A percentile compares a stretch with the other conserved stretches of the same genome.
Conservation (phyloP, 257 asterid species). For the Solanum peruvianum region DNA sequence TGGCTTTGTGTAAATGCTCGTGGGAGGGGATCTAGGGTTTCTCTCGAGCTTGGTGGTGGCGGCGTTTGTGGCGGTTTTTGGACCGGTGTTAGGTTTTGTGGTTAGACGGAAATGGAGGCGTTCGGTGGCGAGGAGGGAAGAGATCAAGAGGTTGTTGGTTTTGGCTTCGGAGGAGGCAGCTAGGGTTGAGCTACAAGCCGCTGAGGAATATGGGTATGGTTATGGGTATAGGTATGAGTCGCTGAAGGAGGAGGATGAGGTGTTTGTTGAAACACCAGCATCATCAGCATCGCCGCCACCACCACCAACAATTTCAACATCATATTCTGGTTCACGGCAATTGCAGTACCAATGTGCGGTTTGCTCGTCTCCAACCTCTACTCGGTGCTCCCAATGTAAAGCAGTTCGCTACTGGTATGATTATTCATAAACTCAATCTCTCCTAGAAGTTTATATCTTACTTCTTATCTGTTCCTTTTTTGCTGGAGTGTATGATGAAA, state of each 20-base stretch:
- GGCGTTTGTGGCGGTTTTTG: constrained; percentile 26
- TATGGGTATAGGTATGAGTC: constrained; percentile 8
- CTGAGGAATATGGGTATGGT: constrained; percentile 8
- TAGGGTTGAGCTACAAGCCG: constrained; percentile 50
- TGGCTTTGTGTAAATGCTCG: constrained; percentile 47
- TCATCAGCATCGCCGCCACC: constrained; percentile 5
- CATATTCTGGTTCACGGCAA: constrained; percentile 9
- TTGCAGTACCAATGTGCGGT: constrained; percentile 54
- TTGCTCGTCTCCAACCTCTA: constrained; percentile 51
- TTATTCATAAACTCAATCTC: not conserved
- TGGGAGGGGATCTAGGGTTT: constrained; percentile 53
- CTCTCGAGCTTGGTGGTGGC: constrained; percentile 20
- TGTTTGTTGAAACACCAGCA: not conserved
- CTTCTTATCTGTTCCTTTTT: not conserved
- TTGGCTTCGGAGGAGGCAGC: constrained; percentile 63
- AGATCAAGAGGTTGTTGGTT: constrained; percentile 50
- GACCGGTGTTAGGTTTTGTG: constrained; percentile 29
- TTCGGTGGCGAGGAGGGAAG: constrained; percentile 46
- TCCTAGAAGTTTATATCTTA: not conserved
- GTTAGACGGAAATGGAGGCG: constrained; percentile 58
- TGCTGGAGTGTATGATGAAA: not conserved
- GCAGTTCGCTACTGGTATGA: constrained; percentile 73
- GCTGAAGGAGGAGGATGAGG: constrained; percentile 10
- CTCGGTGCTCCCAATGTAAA: constrained; percentile 70
- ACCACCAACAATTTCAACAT: not conserved